Conservation (phyloP, 768 basidiomycete genomes). For the Amanita rimosa region DNA sequence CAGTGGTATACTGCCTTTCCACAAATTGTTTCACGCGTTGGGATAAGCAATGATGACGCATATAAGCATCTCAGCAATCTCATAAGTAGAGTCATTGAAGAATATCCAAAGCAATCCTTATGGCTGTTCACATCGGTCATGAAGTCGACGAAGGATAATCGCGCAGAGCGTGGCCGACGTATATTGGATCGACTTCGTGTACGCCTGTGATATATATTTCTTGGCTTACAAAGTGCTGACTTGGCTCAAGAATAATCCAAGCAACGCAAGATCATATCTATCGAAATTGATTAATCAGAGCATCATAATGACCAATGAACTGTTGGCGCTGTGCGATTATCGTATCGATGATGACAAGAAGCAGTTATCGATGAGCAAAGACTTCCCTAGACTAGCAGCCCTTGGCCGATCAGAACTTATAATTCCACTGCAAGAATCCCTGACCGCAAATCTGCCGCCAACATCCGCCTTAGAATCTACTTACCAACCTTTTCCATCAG, state of each 20-base stretch:
- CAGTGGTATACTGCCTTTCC: constrained; percentile 97
- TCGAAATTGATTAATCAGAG: constrained; percentile 42
- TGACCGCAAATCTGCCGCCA: constrained; percentile 83
- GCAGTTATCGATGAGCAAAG: constrained; percentile 36
- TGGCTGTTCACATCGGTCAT: constrained; percentile 89
- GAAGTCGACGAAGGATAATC: constrained; percentile 63
- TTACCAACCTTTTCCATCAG: constrained; percentile 73
- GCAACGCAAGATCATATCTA: constrained; percentile 28
- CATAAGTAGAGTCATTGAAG: constrained; percentile 61
- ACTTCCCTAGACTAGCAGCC: constrained; percentile 43
- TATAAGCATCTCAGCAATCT: constrained; percentile 50
- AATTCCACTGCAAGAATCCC: constrained; percentile 86
- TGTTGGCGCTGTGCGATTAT: constrained; percentile 57
- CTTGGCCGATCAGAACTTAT: constrained; percentile 62
- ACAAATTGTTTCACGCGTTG: constrained; percentile 91
- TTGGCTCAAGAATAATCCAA: constrained; percentile 31
- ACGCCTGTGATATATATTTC: constrained; percentile 6
- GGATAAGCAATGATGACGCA: constrained; percentile 55
- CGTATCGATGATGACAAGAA: constrained; percentile 28
- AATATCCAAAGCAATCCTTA: constrained; percentile 83
- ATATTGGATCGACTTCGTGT: constrained; percentile 56
- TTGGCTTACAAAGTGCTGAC: background rate
- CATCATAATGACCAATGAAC: constrained; percentile 52
- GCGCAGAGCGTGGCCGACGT: constrained; percentile 45
- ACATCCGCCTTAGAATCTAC: constrained; percentile 45